Percentiles rank a stretch among this genome's conserved stretches.
Conservation (phyloP, 1,284 basidiomycete genomes). For the Pseudozyma thailandica region DNA sequence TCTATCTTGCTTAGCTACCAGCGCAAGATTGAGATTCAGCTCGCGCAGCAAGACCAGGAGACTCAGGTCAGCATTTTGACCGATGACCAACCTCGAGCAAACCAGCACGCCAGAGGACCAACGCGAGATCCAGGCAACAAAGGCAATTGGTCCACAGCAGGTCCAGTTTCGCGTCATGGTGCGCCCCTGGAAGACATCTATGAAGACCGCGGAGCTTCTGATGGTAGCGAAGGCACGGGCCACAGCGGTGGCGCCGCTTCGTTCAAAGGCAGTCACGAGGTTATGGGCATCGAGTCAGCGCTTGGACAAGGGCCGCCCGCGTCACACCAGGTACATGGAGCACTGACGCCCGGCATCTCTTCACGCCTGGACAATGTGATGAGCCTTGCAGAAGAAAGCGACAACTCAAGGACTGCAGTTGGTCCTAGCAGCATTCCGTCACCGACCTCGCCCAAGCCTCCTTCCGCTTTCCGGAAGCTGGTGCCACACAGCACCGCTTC, state of each 20-base stretch:
- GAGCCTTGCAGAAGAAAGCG: slow-evolving; percentile 13
- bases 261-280: slow-evolving; percentile 23
- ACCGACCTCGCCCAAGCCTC: slow-evolving; percentile 10
- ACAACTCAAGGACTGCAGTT: background rate
- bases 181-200: slow-evolving; percentile 32
- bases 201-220: slow-evolving; percentile 20
- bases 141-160: background rate
- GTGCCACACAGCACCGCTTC: slow-evolving; percentile 12
- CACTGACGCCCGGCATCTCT: background rate
- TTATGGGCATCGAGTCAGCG: slow-evolving; percentile 23
- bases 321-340: slow-evolving; percentile 7
- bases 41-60: slow-evolving; percentile 25
- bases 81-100: slow-evolving; percentile 6
- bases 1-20: slow-evolving; percentile 33
- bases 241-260: slow-evolving; percentile 17
- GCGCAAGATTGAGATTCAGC: slow-evolving; percentile 25
- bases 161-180: slow-evolving; percentile 3
- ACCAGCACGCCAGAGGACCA: background rate
- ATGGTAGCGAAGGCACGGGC: slow-evolving; percentile 14
- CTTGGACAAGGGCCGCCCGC: slow-evolving; percentile 17
- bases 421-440: slow-evolving; percentile 5
- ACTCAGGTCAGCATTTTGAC: slow-evolving; percentile 18
- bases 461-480: slow-evolving; percentile 17
- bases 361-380: slow-evolving; percentile 12
- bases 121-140: background rate